Evolutionary conservation across 208 protist species (phyloP).

Genomic region (Trypanosoma boissoni): DNA sequence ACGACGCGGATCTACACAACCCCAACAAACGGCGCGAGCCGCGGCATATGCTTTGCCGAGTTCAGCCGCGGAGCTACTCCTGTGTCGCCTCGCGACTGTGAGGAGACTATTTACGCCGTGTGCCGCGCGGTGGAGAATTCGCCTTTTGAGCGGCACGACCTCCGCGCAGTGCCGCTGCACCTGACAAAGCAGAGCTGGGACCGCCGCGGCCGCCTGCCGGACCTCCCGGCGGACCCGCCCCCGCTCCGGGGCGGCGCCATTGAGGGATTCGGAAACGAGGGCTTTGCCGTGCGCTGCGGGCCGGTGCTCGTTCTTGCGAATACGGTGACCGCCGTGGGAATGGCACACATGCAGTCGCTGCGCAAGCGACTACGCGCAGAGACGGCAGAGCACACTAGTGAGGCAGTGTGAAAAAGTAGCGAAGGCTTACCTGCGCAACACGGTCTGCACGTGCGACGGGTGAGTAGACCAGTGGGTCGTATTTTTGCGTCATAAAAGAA

Average conservation of each 20-base stretch:
- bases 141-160: constrained; percentile 37
- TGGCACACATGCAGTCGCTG: constrained; percentile 49
- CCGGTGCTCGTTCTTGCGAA: constrained; percentile 66
- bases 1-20: constrained; percentile 77
- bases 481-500: too few relatives aligned
- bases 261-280: constrained; percentile 71
- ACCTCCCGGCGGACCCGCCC: constrained; percentile 67
- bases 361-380: constrained; percentile 61
- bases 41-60: constrained; percentile 81
- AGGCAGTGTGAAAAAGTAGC: background rate
- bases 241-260: constrained; percentile 23
- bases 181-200: constrained; percentile 67
- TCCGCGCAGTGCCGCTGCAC: constrained; percentile 44
- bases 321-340: constrained; percentile 53
- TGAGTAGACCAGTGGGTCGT: too few relatives aligned
- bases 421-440: too few relatives aligned
- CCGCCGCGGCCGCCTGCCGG: constrained; percentile 63
- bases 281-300: constrained; percentile 66
- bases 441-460: too few relatives aligned
- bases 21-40: constrained; percentile 68
- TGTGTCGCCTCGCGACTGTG: constrained; percentile 1
- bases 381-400: constrained; percentile 4
- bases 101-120: constrained; percentile 25
- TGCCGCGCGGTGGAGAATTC: constrained; percentile 44
- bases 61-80: constrained; percentile 26